Percentiles rank a stretch among this genome's conserved stretches.
Conservation (phyloP, 2,329 filamentous ascomycete species). For the Chalara sp. region DNA sequence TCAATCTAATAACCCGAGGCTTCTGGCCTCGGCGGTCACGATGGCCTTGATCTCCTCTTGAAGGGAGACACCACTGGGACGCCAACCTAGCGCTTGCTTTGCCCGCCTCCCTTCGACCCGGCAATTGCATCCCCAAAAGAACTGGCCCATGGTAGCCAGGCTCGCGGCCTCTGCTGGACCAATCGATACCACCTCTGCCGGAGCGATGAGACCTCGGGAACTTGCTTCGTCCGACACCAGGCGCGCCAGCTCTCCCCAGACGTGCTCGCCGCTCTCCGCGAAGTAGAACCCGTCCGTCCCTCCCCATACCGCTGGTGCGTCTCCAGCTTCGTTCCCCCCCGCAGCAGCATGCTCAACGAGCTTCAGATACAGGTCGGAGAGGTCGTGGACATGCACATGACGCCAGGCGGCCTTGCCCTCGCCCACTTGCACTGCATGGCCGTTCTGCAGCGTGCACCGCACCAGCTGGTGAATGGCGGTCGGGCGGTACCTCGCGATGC, state of each 20-base stretch:
- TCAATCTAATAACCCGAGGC: no score
- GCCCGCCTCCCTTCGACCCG: no score
- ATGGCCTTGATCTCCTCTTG: no score
- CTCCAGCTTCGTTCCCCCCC: not conserved
- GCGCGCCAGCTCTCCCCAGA: not conserved
- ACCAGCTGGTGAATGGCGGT: not conserved
- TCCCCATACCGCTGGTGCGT: not conserved
- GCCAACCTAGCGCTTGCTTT: no score
- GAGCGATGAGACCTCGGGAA: not conserved
- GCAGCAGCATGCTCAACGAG: not conserved
- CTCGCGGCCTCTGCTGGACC: not conserved
- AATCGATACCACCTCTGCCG: not conserved
- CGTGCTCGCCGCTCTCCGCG: not conserved
- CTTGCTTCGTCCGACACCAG: not conserved
- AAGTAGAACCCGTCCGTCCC: not conserved
- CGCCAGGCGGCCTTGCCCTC: not conserved
- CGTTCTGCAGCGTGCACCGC: not conserved
- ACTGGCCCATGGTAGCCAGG: not conserved
- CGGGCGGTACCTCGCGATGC: not conserved
- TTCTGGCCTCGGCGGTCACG: no score
- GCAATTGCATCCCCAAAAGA: not conserved
- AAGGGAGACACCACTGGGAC: no score
- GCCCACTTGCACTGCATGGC: not conserved
- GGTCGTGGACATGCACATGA: not conserved
- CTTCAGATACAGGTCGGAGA: not conserved